These are phyloP conservation scores for Angomonas deanei DNA, from an alignment of 208 protist species.

Conservation along the genomic window DNA sequence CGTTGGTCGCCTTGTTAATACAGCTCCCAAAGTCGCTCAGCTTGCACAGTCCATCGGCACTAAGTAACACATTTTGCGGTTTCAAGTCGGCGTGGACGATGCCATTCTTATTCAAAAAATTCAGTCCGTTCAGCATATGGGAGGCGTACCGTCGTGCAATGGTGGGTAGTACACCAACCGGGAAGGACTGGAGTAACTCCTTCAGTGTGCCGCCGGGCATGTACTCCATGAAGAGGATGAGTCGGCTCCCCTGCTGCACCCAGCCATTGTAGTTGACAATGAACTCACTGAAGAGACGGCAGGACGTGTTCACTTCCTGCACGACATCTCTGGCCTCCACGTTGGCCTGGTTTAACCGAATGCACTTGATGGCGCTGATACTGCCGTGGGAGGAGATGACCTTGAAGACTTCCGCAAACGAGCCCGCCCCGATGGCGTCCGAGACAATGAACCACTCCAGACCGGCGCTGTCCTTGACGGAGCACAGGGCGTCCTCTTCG, in stretches of 20 bases:
- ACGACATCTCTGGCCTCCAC: conserved; percentile 29
- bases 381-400: conserved; percentile 23
- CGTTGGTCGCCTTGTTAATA: conserved; percentile 31
- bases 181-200: conserved; percentile 42
- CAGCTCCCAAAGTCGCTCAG: conserved; percentile 89
- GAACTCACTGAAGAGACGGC: conserved; percentile 35
- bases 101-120: conserved; percentile 63
- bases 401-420: conserved; percentile 40
- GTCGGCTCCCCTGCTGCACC: conserved; percentile 17
- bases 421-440: conserved; percentile 6
- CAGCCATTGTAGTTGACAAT: conserved; percentile 48
- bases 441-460: not conserved
- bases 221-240: conserved; percentile 79
- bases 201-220: conserved; percentile 73
- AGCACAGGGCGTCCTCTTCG: not conserved
- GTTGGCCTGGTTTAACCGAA: conserved; percentile 18
- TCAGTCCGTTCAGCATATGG: conserved; percentile 57
- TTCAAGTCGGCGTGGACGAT: conserved; percentile 88
- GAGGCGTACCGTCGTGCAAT: conserved; percentile 42
- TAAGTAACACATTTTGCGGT: conserved; percentile 83
- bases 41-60: conserved; percentile 63
- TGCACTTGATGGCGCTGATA: conserved; percentile 44
- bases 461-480: not conserved
- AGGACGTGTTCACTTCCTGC: conserved; percentile 40
- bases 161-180: conserved; percentile 25